Conservation (phyloP, 192 early-diverging fungal genomes). For the Coemansia sp. region DNA sequence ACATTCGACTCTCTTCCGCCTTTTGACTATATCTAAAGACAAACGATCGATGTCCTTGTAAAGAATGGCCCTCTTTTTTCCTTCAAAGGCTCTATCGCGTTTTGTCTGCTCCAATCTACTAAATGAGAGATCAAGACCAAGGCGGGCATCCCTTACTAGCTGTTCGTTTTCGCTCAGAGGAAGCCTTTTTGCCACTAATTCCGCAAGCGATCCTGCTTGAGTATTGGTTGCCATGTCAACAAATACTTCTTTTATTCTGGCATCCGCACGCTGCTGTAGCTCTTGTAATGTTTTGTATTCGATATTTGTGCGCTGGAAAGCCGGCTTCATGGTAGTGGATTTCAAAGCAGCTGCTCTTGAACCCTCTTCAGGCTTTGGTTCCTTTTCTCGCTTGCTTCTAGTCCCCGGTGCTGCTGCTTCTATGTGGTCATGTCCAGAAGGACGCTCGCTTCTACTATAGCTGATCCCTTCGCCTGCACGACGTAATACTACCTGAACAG, state of each 20-base stretch:
- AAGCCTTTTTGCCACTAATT: slow-evolving; percentile 31
- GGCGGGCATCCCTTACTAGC: slow-evolving; percentile 29
- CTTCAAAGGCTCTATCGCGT: slow-evolving; percentile 16
- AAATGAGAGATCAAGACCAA: slow-evolving; percentile 46
- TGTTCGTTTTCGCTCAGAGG: slow-evolving; percentile 28
- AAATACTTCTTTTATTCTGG: slow-evolving; percentile 38
- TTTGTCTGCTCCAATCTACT: slow-evolving; percentile 24
- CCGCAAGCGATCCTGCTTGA: slow-evolving; percentile 30
- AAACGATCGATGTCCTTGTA: slow-evolving; percentile 14
- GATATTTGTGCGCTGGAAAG: slow-evolving; percentile 4
- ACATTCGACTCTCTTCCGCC: slow-evolving; percentile 17
- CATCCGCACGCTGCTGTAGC: slow-evolving; percentile 33
- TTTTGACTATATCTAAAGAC: slow-evolving; percentile 9
- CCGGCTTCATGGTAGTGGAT: neutral
- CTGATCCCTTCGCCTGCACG: slow-evolving; percentile 82
- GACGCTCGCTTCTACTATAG: slow-evolving; percentile 76
- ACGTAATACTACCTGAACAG: slow-evolving; percentile 84
- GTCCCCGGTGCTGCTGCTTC: neutral
- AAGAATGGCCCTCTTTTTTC: neutral
- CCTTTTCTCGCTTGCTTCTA: neutral
- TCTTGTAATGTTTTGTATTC: slow-evolving; percentile 45
- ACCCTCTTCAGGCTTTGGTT: neutral
- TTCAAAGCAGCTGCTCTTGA: neutral
- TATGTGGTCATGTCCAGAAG: neutral
- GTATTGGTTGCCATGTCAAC: slow-evolving; percentile 47